phyloP scores from a whole-genome alignment of 768 basidiomycete species.

The Kwoniella botswanensis region DNA sequence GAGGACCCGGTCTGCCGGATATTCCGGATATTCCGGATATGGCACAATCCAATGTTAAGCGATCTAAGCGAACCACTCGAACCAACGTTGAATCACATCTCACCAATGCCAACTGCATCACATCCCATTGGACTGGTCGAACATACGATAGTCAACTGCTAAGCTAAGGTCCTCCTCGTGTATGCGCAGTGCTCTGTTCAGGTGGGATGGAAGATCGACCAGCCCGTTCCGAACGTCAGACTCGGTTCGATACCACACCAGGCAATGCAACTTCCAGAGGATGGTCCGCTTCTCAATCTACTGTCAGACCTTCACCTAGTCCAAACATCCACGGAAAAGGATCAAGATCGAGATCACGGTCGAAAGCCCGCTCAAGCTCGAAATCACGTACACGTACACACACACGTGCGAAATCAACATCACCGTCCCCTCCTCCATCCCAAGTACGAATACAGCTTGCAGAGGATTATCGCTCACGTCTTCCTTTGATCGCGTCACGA shows the following conservation, averaged over 20 bases:
- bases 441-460: neutral
- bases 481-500: constrained; percentile 26
- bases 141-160: neutral
- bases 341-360: neutral
- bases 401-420: too few species aligned
- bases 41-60: neutral
- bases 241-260: neutral
- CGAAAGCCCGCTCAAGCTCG: neutral
- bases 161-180: too few species aligned
- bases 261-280: neutral
- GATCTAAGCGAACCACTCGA: neutral
- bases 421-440: neutral
- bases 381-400: neutral
- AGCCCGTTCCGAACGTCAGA: neutral
- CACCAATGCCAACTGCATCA: neutral
- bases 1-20: neutral
- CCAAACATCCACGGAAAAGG: neutral
- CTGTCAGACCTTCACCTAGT: constrained; percentile 10
- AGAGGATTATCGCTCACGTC: constrained; percentile 25
- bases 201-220: too few species aligned
- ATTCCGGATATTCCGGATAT: neutral
- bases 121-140: neutral
- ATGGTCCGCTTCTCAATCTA: constrained; percentile 1
- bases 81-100: neutral
- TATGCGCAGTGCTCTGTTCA: too few species aligned